phyloP scores from a whole-genome alignment of 108 stramenopile genomes.

The Pseudonitzschia multiseries region DNA sequence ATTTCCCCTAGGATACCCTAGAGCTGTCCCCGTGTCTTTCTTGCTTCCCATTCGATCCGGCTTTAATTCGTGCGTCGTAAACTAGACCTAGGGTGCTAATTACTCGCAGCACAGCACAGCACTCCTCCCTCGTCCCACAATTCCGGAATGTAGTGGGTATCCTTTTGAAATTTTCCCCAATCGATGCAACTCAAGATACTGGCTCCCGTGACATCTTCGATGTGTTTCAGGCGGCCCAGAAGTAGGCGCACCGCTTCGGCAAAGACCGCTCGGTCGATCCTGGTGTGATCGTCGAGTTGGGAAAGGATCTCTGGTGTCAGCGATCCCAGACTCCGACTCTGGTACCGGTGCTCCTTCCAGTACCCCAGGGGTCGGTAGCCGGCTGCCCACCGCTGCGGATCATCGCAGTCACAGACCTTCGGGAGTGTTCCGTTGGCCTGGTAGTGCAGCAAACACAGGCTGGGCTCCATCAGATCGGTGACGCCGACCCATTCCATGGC shows the following conservation, averaged over 20 bases:
- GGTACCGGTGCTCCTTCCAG: constrained; percentile 1
- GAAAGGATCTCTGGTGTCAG: neutral
- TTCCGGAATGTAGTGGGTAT: neutral
- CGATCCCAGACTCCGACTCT: neutral
- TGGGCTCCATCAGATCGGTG: constrained; percentile 5
- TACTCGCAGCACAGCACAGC: too few species aligned
- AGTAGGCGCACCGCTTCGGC: neutral
- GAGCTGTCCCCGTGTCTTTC: too few species aligned
- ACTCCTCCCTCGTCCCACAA: neutral
- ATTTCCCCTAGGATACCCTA: too few species aligned
- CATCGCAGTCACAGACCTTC: constrained; percentile 1
- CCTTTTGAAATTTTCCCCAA: neutral
- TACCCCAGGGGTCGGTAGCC: neutral
- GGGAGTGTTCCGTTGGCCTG: constrained; percentile 4
- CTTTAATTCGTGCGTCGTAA: too few species aligned
- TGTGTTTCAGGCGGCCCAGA: neutral
- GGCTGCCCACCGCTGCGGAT: neutral
- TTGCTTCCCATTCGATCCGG: too few species aligned
- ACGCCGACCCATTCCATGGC: constrained; percentile 10
- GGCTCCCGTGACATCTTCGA: neutral
- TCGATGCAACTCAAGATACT: neutral
- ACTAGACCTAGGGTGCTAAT: too few species aligned
- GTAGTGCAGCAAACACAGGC: constrained; percentile 13
- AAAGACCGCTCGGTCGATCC: neutral
- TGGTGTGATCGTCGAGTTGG: constrained; percentile 4